Evolutionary conservation across 2,329 filamentous ascomycete species (phyloP).

Genomic region (Stemphylium vesicarium): DNA sequence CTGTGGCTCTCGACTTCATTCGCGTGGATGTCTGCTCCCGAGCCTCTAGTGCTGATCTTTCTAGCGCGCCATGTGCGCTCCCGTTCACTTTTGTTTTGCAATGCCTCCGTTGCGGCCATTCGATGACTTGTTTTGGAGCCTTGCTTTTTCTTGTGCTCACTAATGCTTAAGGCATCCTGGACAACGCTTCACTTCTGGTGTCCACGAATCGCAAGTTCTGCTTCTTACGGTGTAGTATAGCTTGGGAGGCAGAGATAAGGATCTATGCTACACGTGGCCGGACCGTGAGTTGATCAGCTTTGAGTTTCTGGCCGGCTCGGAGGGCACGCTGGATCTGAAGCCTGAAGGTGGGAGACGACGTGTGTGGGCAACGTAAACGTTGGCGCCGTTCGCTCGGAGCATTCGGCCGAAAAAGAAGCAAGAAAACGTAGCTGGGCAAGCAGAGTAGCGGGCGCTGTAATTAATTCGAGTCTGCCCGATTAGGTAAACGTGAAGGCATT

Average conservation of each 20-base stretch:
- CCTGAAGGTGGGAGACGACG: background rate
- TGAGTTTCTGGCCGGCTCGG: background rate
- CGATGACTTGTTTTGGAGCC: background rate
- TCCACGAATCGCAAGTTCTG: background rate
- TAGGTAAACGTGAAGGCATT: constrained; percentile 1
- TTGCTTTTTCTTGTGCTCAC: too few species aligned
- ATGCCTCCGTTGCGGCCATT: background rate
- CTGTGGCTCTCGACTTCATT: constrained; percentile 5
- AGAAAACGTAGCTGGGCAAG: background rate
- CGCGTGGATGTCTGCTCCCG: constrained; percentile 8
- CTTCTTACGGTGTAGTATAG: background rate
- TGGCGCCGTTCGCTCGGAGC: background rate
- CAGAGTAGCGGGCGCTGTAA: background rate
- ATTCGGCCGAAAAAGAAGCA: background rate
- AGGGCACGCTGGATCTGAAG: background rate
- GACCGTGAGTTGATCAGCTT: background rate
- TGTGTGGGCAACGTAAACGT: background rate
- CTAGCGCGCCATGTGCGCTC: constrained; percentile 16
- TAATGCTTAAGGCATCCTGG: too few species aligned
- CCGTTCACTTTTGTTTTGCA: constrained; percentile 8
- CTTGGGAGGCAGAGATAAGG: background rate
- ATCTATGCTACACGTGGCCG: background rate
- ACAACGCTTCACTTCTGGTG: background rate
- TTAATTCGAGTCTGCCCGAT: constrained; percentile 4
- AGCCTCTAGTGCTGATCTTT: constrained; percentile 9